Conservation (phyloP, 768 basidiomycete species). For the Mycena olivaceomarginata region DNA sequence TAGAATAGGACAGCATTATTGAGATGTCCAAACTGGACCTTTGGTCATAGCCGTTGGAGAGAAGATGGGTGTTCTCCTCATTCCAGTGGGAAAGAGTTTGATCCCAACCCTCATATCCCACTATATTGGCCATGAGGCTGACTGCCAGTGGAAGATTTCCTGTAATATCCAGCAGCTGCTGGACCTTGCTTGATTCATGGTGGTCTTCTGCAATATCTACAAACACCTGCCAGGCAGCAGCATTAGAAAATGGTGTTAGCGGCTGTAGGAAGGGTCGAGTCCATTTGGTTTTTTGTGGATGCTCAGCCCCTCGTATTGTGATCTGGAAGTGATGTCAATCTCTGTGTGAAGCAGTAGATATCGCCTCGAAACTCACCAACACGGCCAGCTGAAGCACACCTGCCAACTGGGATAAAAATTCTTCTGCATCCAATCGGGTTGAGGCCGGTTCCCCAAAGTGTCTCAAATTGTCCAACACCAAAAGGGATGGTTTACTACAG, state of each 20-base stretch:
- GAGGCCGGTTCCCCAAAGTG: neutral
- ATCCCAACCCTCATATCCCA: slow-evolving; percentile 1
- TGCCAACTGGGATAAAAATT: slow-evolving; percentile 4
- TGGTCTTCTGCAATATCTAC: neutral
- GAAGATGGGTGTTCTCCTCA: neutral
- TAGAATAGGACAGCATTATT: slow-evolving; percentile 9
- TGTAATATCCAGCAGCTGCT: neutral
- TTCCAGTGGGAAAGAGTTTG: slow-evolving; percentile 1
- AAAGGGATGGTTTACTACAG: neutral
- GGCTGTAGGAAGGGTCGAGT: neutral
- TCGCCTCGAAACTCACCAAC: neutral
- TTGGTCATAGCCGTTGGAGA: neutral
- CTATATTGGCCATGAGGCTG: slow-evolving; percentile 3
- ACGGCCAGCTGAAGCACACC: neutral
- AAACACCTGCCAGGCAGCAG: neutral
- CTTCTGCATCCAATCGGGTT: neutral
- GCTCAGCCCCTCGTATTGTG: neutral
- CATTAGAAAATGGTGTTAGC: neutral
- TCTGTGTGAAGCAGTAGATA: neutral
- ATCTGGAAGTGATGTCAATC: neutral
- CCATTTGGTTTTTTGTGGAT: no score
- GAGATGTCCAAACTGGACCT: neutral
- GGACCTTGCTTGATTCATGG: neutral
- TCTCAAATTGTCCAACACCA: neutral
- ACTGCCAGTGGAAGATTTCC: neutral